Conservation (phyloP, 2,329 filamentous ascomycete genomes). For the Aphanocladium album region DNA sequence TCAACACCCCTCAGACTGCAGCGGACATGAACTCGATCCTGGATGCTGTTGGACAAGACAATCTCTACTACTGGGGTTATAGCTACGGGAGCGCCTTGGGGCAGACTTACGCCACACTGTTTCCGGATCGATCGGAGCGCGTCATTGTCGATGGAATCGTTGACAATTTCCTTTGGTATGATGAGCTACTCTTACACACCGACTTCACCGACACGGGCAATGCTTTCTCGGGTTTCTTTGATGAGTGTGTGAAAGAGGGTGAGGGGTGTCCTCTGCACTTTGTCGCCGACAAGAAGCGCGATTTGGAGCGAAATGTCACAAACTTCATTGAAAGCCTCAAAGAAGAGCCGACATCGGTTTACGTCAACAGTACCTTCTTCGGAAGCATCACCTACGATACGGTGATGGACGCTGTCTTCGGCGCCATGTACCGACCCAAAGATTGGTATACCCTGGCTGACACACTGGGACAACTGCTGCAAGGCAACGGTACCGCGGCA, state of each 20-base stretch:
- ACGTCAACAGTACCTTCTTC: slow-evolving; percentile 34
- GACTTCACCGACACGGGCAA: slow-evolving; percentile 26
- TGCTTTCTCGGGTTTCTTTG: slow-evolving; percentile 28
- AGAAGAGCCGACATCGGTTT: slow-evolving; percentile 30
- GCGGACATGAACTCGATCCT: slow-evolving; percentile 31
- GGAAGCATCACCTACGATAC: slow-evolving; percentile 33
- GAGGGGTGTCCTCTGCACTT: slow-evolving; percentile 38
- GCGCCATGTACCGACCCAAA: slow-evolving; percentile 33
- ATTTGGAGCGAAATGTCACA: slow-evolving; percentile 28
- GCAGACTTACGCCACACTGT: slow-evolving; percentile 35
- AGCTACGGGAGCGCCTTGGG: slow-evolving; percentile 40
- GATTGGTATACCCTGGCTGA: slow-evolving; percentile 33
- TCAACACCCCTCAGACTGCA: slow-evolving; percentile 19
- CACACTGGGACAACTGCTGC: slow-evolving; percentile 29
- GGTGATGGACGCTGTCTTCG: slow-evolving; percentile 33
- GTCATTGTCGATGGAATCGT: slow-evolving; percentile 33
- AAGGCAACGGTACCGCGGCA: slow-evolving; percentile 35
- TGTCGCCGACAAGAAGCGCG: slow-evolving; percentile 31
- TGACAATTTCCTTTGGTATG: slow-evolving; percentile 30
- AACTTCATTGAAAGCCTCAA: slow-evolving; percentile 28
- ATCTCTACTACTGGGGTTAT: slow-evolving; percentile 37
- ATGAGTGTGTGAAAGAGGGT: slow-evolving; percentile 38
- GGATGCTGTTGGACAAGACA: slow-evolving; percentile 31
- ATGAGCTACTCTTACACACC: slow-evolving; percentile 19
- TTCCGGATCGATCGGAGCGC: slow-evolving; percentile 28